phyloP scores from a whole-genome alignment of 83 land plant species.

The Picea abies region DNA sequence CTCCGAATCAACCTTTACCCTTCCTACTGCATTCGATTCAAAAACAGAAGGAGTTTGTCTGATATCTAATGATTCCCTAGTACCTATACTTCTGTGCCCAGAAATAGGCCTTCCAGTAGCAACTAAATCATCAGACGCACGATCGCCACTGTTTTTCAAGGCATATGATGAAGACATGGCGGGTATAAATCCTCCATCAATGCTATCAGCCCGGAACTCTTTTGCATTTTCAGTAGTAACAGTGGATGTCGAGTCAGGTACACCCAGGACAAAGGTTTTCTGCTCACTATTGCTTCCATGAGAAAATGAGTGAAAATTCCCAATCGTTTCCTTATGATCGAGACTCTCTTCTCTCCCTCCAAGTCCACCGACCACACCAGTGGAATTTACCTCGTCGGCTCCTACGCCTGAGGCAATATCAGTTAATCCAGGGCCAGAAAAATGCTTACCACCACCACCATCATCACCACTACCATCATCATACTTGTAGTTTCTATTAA shows the following conservation, averaged over 20 bases:
- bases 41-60: not conserved
- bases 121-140: no score
- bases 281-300: not conserved
- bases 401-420: not conserved
- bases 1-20: not conserved
- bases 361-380: not conserved
- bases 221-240: not conserved
- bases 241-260: not conserved
- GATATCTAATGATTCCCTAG: not conserved
- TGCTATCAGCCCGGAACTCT: not conserved
- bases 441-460: not conserved
- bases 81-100: not conserved
- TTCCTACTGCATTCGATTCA: not conserved
- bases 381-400: not conserved
- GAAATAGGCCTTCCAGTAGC: not conserved
- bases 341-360: not conserved
- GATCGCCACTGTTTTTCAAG: slow-evolving; percentile 2
- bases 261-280: not conserved
- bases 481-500: not conserved
- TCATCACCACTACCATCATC: not conserved
- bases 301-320: not conserved
- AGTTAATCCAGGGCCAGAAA: not conserved
- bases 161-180: no score
- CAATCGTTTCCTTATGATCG: not conserved
- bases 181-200: not conserved